Base-by-base conservation (phyloP, 1,284 basidiomycete genomes). In the Sporisorium sorghi region DNA sequence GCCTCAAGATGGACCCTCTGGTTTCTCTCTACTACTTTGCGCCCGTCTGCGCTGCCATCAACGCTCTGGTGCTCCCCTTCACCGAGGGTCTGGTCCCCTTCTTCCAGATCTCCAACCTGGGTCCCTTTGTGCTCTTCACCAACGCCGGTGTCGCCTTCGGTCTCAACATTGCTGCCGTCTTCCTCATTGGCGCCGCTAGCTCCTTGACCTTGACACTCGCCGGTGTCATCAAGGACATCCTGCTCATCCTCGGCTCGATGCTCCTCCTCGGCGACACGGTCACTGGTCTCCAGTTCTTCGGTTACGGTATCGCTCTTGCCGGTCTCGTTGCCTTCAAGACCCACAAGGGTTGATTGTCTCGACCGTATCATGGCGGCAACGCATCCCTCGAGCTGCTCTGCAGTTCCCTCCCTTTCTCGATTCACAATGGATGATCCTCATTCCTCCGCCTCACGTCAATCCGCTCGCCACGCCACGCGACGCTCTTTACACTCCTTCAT, bases 1-100 rank as follows among this genome's bases (percentile, higher is more conserved):
- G 94, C 51, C 87, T 97, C 85, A 96, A 97, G 81, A 84, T 97
- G 94, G 93, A 97, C 86, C 95, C 95, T 3, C 89, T 97, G 30
- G 93, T 96, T 26, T 97, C 93, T 33, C 87, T 98, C 59, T 93
- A 97, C 87, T 98, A 97, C 88, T 85, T 86, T 67, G 80, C 81
- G 2, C 85, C 85, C 56, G 87, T 98, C 58, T 98, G 96, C 85
- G 94, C 95, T 1, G 85, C 88, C 66, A 91, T 98, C 87, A 98
- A 97, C 86, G 88, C 93, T 37, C 83, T 88, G 59, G 87, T 95
- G 62, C 86, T 97, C 28, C 92, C 93, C 26, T 92, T 97, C 86
- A 92, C 91, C 1, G 94, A 97, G 86, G 94, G 95, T 9, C 86
- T 95, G 23, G 91, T 88, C 59, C 95, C 95, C 0, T 93, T 97